Evolutionary conservation across 2,329 filamentous ascomycete genomes (phyloP), one percentile per base, ranked within the genome.

Genomic region (Talaromyces sp.): DNA sequence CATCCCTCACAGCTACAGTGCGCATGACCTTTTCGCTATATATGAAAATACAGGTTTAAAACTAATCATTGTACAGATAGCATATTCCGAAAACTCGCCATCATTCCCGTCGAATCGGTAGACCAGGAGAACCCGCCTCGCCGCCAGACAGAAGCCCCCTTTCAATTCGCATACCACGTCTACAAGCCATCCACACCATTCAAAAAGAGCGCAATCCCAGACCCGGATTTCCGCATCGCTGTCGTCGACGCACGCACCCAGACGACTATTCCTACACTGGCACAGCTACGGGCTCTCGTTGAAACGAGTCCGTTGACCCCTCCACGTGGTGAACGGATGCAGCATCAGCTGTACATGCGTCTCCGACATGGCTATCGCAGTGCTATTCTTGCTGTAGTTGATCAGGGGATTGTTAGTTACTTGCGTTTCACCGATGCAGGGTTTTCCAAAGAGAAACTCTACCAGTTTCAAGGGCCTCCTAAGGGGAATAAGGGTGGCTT

Each of bases 381-480:
- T 73, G 89, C 94, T 32, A 80, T 97, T 35, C 73, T 99, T 26
- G 94, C 92, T 0, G 84, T 97, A 2, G 92, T 97, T 35, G 94
- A 97, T 72, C 85, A 91, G 64, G 94, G 94, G 0, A 82, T 97
- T 24, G 88, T 92, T 52, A 97, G 93, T 72, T 97, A 93, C 71
- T 80, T 97, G 68, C 81, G 90, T 26, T 82, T 97, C 61, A 86
- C 84, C 1, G 92, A 97, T 77, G 87, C 86, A 11, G 88, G 87
- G 0, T 97, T 97, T 75, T 88, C 82, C 0, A 83, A 85, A 63
- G 91, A 96, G 74, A 85, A 77, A 72, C 69, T 96, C 68, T 85
- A 87, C 69, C 65, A 69, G 27, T 69, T 68, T 54, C 66, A 66
- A 52, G 59, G 62, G 19, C 63, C 66, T 11, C 63, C 66, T 10